Evolutionary conservation across 495 filamentous ascomycete genomes (phyloP).

Genomic region (Xylaria acuta): DNA sequence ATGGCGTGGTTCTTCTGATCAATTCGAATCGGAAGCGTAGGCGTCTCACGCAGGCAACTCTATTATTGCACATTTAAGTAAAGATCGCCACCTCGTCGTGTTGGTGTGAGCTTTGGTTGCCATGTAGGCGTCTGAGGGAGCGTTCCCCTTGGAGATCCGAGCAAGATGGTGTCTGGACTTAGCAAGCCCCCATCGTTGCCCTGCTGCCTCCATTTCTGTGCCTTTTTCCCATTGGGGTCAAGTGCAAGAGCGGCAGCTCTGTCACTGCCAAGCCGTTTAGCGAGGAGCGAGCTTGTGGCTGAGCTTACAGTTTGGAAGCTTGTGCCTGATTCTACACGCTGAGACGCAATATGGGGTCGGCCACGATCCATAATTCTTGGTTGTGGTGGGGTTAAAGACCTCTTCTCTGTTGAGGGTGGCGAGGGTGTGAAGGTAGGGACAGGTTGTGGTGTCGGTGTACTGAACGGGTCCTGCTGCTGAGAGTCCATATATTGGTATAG

Average conservation of each 20-base stretch:
- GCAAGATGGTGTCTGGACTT: slow-evolving; percentile 29
- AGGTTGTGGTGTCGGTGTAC: not conserved
- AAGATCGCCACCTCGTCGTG: slow-evolving; percentile 49
- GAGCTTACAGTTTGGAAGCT: slow-evolving; percentile 34
- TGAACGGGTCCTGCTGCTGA: slow-evolving; percentile 19
- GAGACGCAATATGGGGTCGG: slow-evolving; percentile 16
- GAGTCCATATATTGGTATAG: slow-evolving; percentile 8
- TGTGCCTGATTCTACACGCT: slow-evolving; percentile 28
- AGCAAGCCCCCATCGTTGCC: slow-evolving; percentile 22
- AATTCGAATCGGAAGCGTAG: not conserved
- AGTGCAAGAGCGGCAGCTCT: slow-evolving; percentile 51
- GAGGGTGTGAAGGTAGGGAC: slow-evolving; percentile 11
- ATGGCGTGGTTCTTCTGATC: not conserved
- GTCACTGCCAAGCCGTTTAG: slow-evolving; percentile 57
- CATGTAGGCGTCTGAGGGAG: slow-evolving; percentile 57
- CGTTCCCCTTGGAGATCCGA: slow-evolving; percentile 31
- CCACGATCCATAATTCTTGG: slow-evolving; percentile 5
- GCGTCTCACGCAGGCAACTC: not conserved
- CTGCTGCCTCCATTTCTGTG: slow-evolving; percentile 30
- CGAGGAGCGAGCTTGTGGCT: slow-evolving; percentile 47
- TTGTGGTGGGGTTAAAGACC: slow-evolving; percentile 17
- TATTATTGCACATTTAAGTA: slow-evolving; percentile 48
- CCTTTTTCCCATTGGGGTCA: slow-evolving; percentile 31
- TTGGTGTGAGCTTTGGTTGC: slow-evolving; percentile 53
- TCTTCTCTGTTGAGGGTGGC: slow-evolving; percentile 13